Evolutionary conservation across 345 rosid genomes (phyloP).

Genomic region (Mangifera indica): DNA sequence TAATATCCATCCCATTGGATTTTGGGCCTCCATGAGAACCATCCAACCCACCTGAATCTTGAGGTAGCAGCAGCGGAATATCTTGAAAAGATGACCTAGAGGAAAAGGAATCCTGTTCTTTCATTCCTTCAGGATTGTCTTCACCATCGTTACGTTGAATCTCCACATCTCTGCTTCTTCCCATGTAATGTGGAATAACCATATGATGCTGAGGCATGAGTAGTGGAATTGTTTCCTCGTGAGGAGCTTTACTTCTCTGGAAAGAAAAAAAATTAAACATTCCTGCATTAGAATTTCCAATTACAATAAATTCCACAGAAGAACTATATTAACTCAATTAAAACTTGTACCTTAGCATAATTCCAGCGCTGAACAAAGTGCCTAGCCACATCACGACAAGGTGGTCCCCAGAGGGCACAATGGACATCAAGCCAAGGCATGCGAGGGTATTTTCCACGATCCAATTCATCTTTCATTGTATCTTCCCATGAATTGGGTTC

Average conservation of each 20-base stretch:
- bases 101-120: constrained; percentile 71
- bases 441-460: constrained; percentile 85
- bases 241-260: constrained; percentile 93
- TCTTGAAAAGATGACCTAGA: constrained; percentile 79
- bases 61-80: constrained; percentile 91
- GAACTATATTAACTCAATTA: constrained; percentile 16
- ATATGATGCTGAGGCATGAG: constrained; percentile 99
- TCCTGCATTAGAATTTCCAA: constrained; percentile 1
- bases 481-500: constrained; percentile 99
- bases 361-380: constrained; percentile 99
- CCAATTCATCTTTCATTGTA: constrained; percentile 86
- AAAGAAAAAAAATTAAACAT: constrained; percentile 20
- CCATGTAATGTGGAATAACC: constrained; percentile 98
- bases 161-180: constrained; percentile 53
- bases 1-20: constrained; percentile 39
- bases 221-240: constrained; percentile 91
- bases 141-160: constrained; percentile 44
- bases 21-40: constrained; percentile 38
- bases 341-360: constrained; percentile 83
- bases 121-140: constrained; percentile 40
- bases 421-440: constrained; percentile 99
- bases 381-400: constrained; percentile 93
- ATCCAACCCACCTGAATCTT: constrained; percentile 64
- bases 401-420: constrained; percentile 99
- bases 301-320: constrained; percentile 10